A percentile compares a stretch with the other conserved stretches of the same genome.
These are phyloP conservation scores for Aureobasidium leucospermi DNA, from an alignment of 2,329 filamentous ascomycete genomes.

Conservation along the genomic window DNA sequence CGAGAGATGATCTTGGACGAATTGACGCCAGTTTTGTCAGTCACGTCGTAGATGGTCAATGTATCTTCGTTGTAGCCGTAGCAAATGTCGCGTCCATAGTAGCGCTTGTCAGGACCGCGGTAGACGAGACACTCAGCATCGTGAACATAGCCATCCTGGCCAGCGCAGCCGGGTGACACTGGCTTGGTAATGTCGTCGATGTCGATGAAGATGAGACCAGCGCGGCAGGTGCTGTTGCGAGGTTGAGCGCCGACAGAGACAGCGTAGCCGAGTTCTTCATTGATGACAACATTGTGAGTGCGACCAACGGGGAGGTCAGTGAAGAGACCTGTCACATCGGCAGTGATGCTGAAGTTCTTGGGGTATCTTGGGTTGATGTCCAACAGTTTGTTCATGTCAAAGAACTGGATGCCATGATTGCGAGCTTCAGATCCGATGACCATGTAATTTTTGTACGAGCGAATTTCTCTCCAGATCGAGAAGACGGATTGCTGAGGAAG, in stretches of 20 bases:
- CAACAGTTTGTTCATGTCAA: constrained; percentile 54
- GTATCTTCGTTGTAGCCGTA: constrained; percentile 47
- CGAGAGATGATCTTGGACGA: constrained; percentile 35
- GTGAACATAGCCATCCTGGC: constrained; percentile 49
- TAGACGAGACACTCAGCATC: constrained; percentile 51
- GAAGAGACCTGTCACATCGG: constrained; percentile 37
- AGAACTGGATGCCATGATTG: constrained; percentile 54
- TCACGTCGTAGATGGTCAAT: constrained; percentile 42
- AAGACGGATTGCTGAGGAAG: constrained; percentile 43
- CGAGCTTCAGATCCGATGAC: constrained; percentile 40
- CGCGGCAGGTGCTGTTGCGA: constrained; percentile 37
- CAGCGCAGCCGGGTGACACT: constrained; percentile 43
- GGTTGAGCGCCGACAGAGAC: constrained; percentile 37
- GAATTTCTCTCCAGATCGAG: constrained; percentile 48
- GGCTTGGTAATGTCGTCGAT: constrained; percentile 45
- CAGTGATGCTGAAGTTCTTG: constrained; percentile 33
- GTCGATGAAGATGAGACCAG: constrained; percentile 50
- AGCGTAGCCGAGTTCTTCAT: constrained; percentile 43
- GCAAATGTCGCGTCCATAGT: constrained; percentile 43
- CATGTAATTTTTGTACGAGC: constrained; percentile 36
- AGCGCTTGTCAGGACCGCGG: constrained; percentile 40
- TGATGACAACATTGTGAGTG: constrained; percentile 47
- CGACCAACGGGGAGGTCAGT: constrained; percentile 39
- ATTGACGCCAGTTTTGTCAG: constrained; percentile 32
- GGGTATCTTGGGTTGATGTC: constrained; percentile 37